Evolutionary conservation across 306 rosid species (phyloP), one percentile per base, ranked within the genome.

Genomic region (Cotoneaster glaucophyllus): DNA sequence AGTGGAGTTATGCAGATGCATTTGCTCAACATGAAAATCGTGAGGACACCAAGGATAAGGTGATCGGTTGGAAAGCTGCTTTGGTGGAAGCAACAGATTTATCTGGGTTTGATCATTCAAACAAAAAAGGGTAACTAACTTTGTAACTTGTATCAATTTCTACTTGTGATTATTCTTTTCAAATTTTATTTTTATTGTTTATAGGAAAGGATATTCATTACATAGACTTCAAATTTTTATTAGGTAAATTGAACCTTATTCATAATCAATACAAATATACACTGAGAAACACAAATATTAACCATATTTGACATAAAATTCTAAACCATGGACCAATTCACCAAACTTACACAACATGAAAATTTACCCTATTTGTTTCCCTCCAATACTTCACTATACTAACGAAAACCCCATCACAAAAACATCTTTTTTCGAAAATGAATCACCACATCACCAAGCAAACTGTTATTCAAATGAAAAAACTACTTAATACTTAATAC

Each of bases 21-120:
- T 44, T 68, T 68, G 31, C 57, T 22, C 0, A n/a, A n/a, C 70
- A 0, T 39, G 70, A 39, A 10, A 11, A 11, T 37, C 22, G 43
- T 39, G 0, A 39, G 12, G 70, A n/a, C 18, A 1, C 0, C 0
- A 57, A 0, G 13, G 28, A 10, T 5, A 66, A 34, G 26, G 70
- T 66, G 26, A 66, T 0, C 39, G 39, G 1, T 0, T 66, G 70
- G 70, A 37, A 25, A 17, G 70, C 1, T 37, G 77, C 59, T 4
- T 43, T 74, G 56, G 1, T 1, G 5, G 26, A 18, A 25, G 77
- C 77, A 4, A 26, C 69, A 4, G 5, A 22, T 44, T 11, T 45
- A 0, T 22, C 77, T 31, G 81, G 81, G 3, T 63, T 24, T 59
- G 76, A 3, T 57, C 0, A 78, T 56, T 77, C 80, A 1, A 53